phyloP scores from a whole-genome alignment of 2,329 filamentous ascomycete genomes.

The Leptographium wingfieldii region DNA sequence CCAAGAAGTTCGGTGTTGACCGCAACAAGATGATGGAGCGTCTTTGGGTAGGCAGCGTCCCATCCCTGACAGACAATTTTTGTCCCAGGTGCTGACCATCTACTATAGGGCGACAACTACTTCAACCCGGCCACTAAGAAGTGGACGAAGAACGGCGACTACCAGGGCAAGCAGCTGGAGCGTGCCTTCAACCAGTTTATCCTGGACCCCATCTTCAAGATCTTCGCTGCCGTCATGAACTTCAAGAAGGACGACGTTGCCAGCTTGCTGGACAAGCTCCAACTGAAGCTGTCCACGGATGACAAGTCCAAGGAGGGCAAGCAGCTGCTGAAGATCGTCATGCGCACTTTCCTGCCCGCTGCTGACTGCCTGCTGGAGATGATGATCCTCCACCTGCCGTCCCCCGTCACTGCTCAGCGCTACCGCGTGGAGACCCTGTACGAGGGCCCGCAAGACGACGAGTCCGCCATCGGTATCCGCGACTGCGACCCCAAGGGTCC shows the following conservation, averaged over 20 bases:
- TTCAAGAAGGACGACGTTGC: conserved; percentile 90
- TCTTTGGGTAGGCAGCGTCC: conserved; percentile 65
- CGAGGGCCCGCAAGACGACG: conserved; percentile 91
- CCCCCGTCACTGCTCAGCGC: conserved; percentile 85
- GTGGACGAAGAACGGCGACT: conserved; percentile 80
- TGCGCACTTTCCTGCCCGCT: conserved; percentile 97
- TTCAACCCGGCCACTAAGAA: conserved; percentile 99
- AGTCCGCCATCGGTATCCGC: conserved; percentile 89
- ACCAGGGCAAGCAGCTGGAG: conserved; percentile 83
- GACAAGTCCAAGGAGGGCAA: conserved; percentile 96
- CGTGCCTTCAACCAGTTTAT: conserved; percentile 99
- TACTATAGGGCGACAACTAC: conserved; percentile 72
- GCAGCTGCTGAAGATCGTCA: conserved; percentile 92
- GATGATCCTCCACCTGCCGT: conserved; percentile 99
- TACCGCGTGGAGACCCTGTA: conserved; percentile 99
- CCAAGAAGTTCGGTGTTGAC: conserved; percentile 99
- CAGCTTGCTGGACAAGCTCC: conserved; percentile 79
- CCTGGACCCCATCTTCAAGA: conserved; percentile 98
- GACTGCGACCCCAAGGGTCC: conserved; percentile 96
- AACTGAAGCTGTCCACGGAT: conserved; percentile 76
- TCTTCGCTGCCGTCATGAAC: conserved; percentile 94
- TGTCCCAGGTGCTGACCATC: background rate
- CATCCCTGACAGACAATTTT: background rate
- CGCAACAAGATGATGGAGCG: conserved; percentile 99
- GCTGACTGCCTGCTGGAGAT: conserved; percentile 98